Evolutionary conservation across 1,139 yeast species (phyloP), one percentile per base, ranked within the genome.

Genomic region (Ogataea hybrid): DNA sequence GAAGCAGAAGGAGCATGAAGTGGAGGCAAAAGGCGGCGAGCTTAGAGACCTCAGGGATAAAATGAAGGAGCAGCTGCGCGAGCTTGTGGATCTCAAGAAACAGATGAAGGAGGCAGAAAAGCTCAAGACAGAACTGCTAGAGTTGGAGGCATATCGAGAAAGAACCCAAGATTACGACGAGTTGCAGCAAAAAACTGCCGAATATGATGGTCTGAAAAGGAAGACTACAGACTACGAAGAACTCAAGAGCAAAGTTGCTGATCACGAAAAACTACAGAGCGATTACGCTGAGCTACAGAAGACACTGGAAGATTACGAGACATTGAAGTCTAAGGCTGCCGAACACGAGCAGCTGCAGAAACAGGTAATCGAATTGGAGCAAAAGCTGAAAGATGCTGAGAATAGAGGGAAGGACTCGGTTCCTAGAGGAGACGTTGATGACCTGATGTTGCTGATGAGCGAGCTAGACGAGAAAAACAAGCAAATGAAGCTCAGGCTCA

Each of bases 391-490:
- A 12, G 16, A 15, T 6, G 29, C 36, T 28, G 35, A 34, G 16
- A 30, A 5, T 11, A 53, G 58, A 38, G 38, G 57, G 17, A 32
- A 47, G 17, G 32, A 41, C 4, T 63, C 64, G 54, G 84, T 79
- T 12, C 76, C 82, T 0, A 77, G 71, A 51, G 59, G 77, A 2
- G 95, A 86, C 37, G 59, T 84, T 11, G 96, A 88, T 56, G 95
- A 86, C 44, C 63, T 87, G 48, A 77, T 87, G 81, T 66, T 85
- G 32, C 65, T 87, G 32, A 77, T 88, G 64, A 73, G 84, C 11
- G 95, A 85, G 34, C 66, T 85, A 57, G 94, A 85, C 51, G 92
- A 85, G 38, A 75, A 75, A 47, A 81, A 76, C 46, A 70, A 72
- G 27, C 71, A 70, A 51, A 85, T 86, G 60, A 83, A 82, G 53